These are phyloP conservation scores for Sugiyamaella marilandica DNA, from an alignment of 805 yeast genomes.

Conservation along the genomic window DNA sequence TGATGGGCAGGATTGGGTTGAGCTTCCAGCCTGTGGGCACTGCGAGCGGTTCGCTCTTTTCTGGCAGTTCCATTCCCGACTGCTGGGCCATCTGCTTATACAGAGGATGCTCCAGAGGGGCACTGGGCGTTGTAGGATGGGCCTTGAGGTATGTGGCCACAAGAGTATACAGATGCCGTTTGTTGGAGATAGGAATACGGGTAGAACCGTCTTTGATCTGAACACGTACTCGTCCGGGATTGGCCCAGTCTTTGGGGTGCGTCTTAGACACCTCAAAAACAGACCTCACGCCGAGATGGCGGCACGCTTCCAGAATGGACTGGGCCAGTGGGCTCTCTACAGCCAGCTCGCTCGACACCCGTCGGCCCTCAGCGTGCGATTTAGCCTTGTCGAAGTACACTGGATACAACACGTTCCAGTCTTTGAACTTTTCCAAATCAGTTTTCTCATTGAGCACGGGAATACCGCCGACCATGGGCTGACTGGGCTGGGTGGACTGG, in stretches of 20 bases:
- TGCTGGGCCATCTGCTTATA: constrained; percentile 18
- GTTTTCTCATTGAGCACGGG: constrained; percentile 48
- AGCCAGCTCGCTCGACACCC: constrained; percentile 64
- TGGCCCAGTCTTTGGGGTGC: constrained; percentile 96
- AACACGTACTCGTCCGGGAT: constrained; percentile 92
- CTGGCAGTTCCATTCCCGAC: constrained; percentile 24
- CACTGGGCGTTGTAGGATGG: constrained; percentile 64
- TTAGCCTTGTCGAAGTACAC: constrained; percentile 83
- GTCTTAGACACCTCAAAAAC: constrained; percentile 60
- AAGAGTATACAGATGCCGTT: constrained; percentile 59
- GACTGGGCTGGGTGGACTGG: constrained; percentile 4
- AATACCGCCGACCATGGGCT: constrained; percentile 19
- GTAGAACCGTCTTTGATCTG: constrained; percentile 43
- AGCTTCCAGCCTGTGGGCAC: constrained; percentile 80
- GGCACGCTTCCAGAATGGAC: constrained; percentile 66
- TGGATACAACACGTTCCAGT: constrained; percentile 78
- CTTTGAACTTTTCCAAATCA: constrained; percentile 53
- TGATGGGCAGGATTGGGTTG: constrained; percentile 86
- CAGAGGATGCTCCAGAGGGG: constrained; percentile 49
- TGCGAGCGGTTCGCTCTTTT: constrained; percentile 56
- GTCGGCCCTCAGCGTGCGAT: constrained; percentile 74
- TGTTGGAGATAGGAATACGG: constrained; percentile 37
- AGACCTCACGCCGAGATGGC: constrained; percentile 34
- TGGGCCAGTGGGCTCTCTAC: constrained; percentile 86
- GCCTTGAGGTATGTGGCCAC: constrained; percentile 56